These are phyloP conservation scores for Spinacia oleracea DNA, from an alignment of 179 eudicot species.

Conservation along the genomic window DNA sequence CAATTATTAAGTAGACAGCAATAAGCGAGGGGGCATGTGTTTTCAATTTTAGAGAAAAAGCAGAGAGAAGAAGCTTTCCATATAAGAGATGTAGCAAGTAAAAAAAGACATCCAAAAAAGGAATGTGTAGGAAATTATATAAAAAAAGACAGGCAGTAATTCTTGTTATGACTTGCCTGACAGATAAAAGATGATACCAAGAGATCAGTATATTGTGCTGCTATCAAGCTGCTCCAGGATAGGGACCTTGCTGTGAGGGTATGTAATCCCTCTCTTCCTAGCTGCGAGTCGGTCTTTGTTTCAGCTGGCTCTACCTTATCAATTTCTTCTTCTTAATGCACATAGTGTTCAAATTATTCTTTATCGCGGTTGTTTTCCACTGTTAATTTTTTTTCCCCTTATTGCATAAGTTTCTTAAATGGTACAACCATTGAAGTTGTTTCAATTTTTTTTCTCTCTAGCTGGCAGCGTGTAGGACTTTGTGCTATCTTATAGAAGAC, in stretches of 20 bases:
- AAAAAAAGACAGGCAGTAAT: not conserved
- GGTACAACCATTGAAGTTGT: slow-evolving; percentile 14
- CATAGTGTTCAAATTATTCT: not conserved
- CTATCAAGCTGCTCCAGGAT: slow-evolving; percentile 87
- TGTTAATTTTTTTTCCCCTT: not conserved
- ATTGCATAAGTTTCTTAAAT: slow-evolving; percentile 2
- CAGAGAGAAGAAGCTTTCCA: no score
- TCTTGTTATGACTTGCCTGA: slow-evolving; percentile 19
- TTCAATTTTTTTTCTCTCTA: slow-evolving; percentile 32
- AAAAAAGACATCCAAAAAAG: no score
- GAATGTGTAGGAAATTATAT: no score
- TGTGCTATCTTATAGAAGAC: slow-evolving; percentile 89
- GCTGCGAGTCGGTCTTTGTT: not conserved
- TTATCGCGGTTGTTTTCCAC: not conserved
- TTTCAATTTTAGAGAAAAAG: no score
- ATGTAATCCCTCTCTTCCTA: slow-evolving; percentile 21
- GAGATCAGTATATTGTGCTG: slow-evolving; percentile 90
- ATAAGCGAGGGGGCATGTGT: no score
- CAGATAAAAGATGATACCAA: slow-evolving; percentile 92
- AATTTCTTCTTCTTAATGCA: not conserved
- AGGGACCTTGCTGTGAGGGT: slow-evolving; percentile 92
- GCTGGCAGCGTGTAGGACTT: slow-evolving; percentile 86
- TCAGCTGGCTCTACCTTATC: not conserved
- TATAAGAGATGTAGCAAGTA: no score
- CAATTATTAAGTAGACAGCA: no score